Evolutionary conservation across 176 grass and related monocot species (phyloP), one percentile per base, ranked within the genome.

Genomic region (Echinochloa phyllopogon): DNA sequence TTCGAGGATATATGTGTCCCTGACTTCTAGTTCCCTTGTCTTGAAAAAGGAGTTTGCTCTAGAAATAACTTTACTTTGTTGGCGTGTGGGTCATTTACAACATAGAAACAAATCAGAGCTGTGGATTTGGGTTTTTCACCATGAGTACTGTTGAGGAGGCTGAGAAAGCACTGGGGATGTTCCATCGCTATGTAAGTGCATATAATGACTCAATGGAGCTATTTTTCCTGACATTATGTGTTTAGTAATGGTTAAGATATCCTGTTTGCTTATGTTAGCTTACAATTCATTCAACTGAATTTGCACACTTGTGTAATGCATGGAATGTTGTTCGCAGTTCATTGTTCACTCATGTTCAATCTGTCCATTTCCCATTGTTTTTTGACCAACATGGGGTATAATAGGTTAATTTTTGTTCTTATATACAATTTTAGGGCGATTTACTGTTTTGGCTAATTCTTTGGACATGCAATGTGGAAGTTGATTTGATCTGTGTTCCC

Each of bases 81-180:
- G 9, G 5, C 84, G 43, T 73, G 16, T 78, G 94, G 94, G 88
- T 97, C 57, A 92, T 97, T 52, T 97, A 97, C 65, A 94, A 94
- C 86, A 92, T 91, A 59, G 91, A 89, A 52, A 97, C 91, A 0
- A 89, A 94, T 64, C 84, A 51, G 69, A 97, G 94, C 70, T 89
- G 94, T 64, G 94, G 94, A 50, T 97, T 97, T 71, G 94, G 94
- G 33, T 97, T 97, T 81, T 65, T 97, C 63, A 94, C 92, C 16
- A 94, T 97, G 92, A 88, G 91, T 47, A 97, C 94, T 36, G 66
- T 94, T 41, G 94, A 97, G 85, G 92, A 97, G 81, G 94, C 94
- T 29, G 94, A 97, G 23, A 97, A 90, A 74, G 94, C 94, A 51
- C 86, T 94, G 52, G 87, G 92, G 78, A 94, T 92, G 91, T 90